These are phyloP conservation scores for Claviceps fusiformis DNA, from an alignment of 2,329 filamentous ascomycete species.

Conservation along the genomic window DNA sequence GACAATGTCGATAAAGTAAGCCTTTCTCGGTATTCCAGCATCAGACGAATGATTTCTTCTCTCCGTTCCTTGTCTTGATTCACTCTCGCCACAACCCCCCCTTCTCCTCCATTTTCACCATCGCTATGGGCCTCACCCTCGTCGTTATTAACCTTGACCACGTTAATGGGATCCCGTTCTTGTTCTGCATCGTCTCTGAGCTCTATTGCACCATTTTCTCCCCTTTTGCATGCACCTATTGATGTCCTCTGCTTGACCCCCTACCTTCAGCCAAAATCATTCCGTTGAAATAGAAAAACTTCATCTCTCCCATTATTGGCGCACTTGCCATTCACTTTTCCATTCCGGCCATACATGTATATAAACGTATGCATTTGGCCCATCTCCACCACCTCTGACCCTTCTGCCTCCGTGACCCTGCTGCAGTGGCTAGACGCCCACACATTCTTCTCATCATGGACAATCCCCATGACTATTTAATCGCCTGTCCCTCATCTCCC, in stretches of 20 bases:
- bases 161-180: conserved; percentile 1
- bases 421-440: not conserved
- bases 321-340: not conserved
- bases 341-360: not conserved
- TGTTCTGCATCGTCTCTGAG: conserved; percentile 2
- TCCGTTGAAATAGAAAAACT: too few species aligned
- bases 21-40: conserved; percentile 11
- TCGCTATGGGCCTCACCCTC: not conserved
- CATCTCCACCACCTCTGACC: not conserved
- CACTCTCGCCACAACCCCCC: not conserved
- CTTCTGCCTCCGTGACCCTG: not conserved
- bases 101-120: not conserved
- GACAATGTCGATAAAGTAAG: conserved; percentile 44
- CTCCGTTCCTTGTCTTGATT: conserved; percentile 4
- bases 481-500: conserved; percentile 20
- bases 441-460: conserved; percentile 18
- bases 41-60: conserved; percentile 5
- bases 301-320: not conserved
- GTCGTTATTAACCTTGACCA: not conserved
- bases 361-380: not conserved
- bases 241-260: not conserved
- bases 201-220: not conserved
- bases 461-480: conserved; percentile 28
- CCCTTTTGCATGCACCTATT: not conserved
- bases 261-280: not conserved